phyloP scores from a whole-genome alignment of 2,329 filamentous ascomycete genomes.

The Exophiala alcalophila region DNA sequence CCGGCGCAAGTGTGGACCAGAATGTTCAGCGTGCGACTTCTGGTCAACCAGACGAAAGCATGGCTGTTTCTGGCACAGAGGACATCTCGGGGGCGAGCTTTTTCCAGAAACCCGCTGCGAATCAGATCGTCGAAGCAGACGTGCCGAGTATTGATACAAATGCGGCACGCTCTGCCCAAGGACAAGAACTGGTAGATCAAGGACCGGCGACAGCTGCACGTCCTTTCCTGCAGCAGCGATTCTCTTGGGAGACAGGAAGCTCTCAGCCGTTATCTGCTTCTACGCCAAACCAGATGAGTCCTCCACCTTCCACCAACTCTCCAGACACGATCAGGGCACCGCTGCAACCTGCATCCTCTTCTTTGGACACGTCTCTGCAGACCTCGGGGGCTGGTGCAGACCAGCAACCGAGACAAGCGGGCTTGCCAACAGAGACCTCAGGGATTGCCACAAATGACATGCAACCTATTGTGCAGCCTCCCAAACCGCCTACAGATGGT shows the following conservation, averaged over 20 bases:
- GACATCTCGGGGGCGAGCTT: too few species aligned
- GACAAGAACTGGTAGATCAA: neutral
- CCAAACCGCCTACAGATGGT: slow-evolving; percentile 1
- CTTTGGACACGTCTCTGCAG: neutral
- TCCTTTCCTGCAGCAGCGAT: slow-evolving; percentile 38
- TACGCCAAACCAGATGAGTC: slow-evolving; percentile 18
- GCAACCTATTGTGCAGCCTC: neutral
- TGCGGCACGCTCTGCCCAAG: neutral
- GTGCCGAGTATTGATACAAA: neutral
- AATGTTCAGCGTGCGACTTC: neutral
- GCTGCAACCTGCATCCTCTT: slow-evolving; percentile 1
- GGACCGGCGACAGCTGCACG: slow-evolving; percentile 5
- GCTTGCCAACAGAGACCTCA: neutral
- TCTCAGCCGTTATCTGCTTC: slow-evolving; percentile 10
- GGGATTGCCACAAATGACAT: neutral
- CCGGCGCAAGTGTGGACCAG: slow-evolving; percentile 4
- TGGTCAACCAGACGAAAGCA: neutral
- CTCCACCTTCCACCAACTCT: slow-evolving; percentile 13
- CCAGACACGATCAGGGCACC: slow-evolving; percentile 16
- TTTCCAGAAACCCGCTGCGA: neutral
- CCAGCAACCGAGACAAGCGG: slow-evolving; percentile 2
- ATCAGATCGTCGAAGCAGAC: neutral
- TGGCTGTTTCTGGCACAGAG: neutral
- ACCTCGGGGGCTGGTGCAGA: neutral
- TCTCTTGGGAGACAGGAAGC: slow-evolving; percentile 43